phyloP scores from a whole-genome alignment of 2,329 filamentous ascomycete species.

The Epichloe amarillans region DNA sequence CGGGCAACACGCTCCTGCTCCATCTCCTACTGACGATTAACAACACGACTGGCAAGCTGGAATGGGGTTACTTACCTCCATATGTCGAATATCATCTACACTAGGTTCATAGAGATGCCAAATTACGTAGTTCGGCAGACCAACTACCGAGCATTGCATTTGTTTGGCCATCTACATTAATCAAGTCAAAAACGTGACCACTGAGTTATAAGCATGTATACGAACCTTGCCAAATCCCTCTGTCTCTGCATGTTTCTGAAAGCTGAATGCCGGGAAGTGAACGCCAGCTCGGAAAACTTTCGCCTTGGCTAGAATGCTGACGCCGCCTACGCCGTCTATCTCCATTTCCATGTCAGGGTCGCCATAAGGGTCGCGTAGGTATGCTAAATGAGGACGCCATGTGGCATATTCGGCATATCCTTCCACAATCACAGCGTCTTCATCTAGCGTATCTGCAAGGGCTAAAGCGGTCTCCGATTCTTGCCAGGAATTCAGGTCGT shows the following conservation, averaged over 20 bases:
- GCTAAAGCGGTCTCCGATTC: constrained; percentile 94
- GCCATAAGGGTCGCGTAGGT: constrained; percentile 89
- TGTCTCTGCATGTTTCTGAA: constrained; percentile 96
- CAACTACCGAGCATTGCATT: constrained; percentile 92
- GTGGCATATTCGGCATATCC: constrained; percentile 98
- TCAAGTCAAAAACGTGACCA: neutral
- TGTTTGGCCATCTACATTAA: constrained; percentile 74
- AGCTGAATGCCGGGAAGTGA: constrained; percentile 96
- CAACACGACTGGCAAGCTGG: neutral
- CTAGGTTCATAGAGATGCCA: constrained; percentile 99
- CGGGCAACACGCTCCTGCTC: constrained; percentile 69
- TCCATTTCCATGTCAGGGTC: constrained; percentile 99
- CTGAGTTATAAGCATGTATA: neutral
- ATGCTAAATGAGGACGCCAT: constrained; percentile 93
- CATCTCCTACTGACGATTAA: constrained; percentile 56
- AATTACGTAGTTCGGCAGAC: constrained; percentile 92
- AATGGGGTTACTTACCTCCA: constrained; percentile 50
- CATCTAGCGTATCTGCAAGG: constrained; percentile 85
- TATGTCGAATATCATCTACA: constrained; percentile 90
- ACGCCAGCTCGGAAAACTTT: constrained; percentile 89
- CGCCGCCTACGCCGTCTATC: constrained; percentile 92
- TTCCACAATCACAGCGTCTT: constrained; percentile 97
- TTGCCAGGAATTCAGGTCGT: constrained; percentile 98
- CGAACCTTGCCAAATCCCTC: constrained; percentile 95
- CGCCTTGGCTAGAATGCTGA: constrained; percentile 93